Conservation (phyloP, 2,329 filamentous ascomycete species). For the Leptographium radiaticola region DNA sequence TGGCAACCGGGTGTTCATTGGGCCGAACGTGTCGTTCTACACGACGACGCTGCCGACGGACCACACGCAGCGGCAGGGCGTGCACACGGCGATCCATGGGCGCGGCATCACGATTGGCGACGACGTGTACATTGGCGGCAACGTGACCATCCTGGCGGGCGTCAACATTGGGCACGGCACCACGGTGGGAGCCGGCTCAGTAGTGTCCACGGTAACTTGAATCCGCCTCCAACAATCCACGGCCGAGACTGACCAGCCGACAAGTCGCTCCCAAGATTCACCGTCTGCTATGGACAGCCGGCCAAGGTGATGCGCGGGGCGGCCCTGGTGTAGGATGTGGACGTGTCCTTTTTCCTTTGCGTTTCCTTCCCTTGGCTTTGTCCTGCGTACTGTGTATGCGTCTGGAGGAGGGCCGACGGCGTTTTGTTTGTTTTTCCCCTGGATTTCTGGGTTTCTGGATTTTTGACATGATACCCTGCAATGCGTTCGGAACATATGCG, state of each 20-base stretch:
- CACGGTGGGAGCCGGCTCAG: slow-evolving; percentile 69
- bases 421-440: neutral
- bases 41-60: slow-evolving; percentile 63
- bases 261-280: slow-evolving; percentile 11
- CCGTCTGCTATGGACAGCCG: slow-evolving; percentile 14
- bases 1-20: slow-evolving; percentile 63
- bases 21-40: slow-evolving; percentile 77
- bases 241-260: slow-evolving; percentile 1
- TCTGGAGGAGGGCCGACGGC: no score
- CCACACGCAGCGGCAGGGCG: slow-evolving; percentile 59
- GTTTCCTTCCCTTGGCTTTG: neutral
- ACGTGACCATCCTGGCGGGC: slow-evolving; percentile 64
- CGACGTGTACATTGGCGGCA: slow-evolving; percentile 72
- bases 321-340: slow-evolving; percentile 1
- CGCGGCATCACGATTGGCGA: slow-evolving; percentile 67
- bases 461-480: slow-evolving; percentile 15
- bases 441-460: neutral
- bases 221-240: neutral
- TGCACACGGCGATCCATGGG: slow-evolving; percentile 57
- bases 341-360: neutral
- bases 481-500: slow-evolving; percentile 2
- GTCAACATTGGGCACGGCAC: slow-evolving; percentile 68
- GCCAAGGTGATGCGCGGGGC: slow-evolving; percentile 11
- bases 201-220: slow-evolving; percentile 58
- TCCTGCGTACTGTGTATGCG: neutral